Percentiles rank a stretch among this genome's conserved stretches.
Evolutionary conservation across 768 basidiomycete species (phyloP).

Genomic region (Mycena chlorophos): DNA sequence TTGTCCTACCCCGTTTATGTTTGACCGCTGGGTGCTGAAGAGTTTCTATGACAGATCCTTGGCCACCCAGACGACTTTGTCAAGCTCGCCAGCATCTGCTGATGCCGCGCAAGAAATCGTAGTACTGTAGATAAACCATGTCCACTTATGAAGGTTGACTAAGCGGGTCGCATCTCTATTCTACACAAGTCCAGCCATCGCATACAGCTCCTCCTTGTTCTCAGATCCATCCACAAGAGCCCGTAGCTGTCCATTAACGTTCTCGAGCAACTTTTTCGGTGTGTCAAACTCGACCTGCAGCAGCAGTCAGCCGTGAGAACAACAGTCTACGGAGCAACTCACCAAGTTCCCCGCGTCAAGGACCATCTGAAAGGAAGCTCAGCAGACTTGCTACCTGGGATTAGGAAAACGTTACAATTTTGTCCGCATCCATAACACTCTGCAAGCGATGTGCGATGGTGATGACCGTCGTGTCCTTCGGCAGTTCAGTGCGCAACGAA

Average conservation of each 20-base stretch:
- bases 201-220: conserved; percentile 50
- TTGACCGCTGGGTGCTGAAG: too few relatives aligned
- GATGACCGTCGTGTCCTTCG: conserved; percentile 33
- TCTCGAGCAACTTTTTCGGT: conserved; percentile 49
- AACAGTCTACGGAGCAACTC: neutral
- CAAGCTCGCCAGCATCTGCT: too few relatives aligned
- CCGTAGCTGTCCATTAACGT: conserved; percentile 49
- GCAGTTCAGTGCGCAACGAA: conserved; percentile 38
- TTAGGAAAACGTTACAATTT: conserved; percentile 28
- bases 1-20: too few relatives aligned
- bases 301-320: neutral
- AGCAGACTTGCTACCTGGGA: conserved; percentile 15
- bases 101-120: too few relatives aligned
- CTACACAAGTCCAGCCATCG: conserved; percentile 33
- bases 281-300: conserved; percentile 54
- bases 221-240: conserved; percentile 58
- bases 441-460: conserved; percentile 30
- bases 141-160: too few relatives aligned
- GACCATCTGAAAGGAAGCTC: conserved; percentile 31
- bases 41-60: too few relatives aligned
- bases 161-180: too few relatives aligned
- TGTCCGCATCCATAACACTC: conserved; percentile 33
- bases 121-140: too few relatives aligned
- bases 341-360: conserved; percentile 45
- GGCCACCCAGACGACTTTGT: too few relatives aligned